phyloP scores from a whole-genome alignment of 192 early-diverging fungal species.

The Lunasporangiospora selenospora region DNA sequence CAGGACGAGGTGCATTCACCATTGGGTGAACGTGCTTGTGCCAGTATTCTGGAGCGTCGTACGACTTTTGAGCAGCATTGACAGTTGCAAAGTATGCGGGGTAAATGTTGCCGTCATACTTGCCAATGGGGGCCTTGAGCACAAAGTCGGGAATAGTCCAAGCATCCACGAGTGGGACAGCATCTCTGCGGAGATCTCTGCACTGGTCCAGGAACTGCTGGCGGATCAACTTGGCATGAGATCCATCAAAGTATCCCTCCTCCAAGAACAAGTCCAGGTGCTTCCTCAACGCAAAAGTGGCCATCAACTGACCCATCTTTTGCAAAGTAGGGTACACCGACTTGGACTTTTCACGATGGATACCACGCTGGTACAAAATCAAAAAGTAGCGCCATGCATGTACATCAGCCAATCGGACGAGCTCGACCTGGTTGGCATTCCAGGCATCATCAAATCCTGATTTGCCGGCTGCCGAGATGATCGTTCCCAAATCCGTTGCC shows the following conservation, averaged over 20 bases:
- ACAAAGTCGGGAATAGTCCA: constrained; percentile 64
- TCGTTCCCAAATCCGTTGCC: constrained; percentile 21
- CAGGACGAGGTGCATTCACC: constrained; percentile 43
- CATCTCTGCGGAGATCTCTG: constrained; percentile 54
- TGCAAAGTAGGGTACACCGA: constrained; percentile 46
- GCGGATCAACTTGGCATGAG: constrained; percentile 52
- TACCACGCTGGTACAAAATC: constrained; percentile 31
- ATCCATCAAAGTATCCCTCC: constrained; percentile 56
- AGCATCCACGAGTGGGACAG: constrained; percentile 60
- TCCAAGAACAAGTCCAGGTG: constrained; percentile 53
- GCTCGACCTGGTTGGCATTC: constrained; percentile 45
- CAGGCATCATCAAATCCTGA: constrained; percentile 26
- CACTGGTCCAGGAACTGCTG: constrained; percentile 49
- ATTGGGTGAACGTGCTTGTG: constrained; percentile 45
- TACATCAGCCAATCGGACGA: constrained; percentile 47
- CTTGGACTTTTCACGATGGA: constrained; percentile 34
- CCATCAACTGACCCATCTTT: constrained; percentile 52
- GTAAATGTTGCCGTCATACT: constrained; percentile 66
- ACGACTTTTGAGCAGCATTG: constrained; percentile 42
- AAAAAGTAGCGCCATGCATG: constrained; percentile 47
- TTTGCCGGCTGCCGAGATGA: constrained; percentile 25
- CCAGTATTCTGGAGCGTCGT: constrained; percentile 42
- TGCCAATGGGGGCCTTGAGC: constrained; percentile 64
- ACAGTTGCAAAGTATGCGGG: constrained; percentile 47
- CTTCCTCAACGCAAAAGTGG: constrained; percentile 48